These are phyloP conservation scores for Pyrrhoderma lamaoense DNA, from an alignment of 1,284 basidiomycete genomes.

Conservation along the genomic window DNA sequence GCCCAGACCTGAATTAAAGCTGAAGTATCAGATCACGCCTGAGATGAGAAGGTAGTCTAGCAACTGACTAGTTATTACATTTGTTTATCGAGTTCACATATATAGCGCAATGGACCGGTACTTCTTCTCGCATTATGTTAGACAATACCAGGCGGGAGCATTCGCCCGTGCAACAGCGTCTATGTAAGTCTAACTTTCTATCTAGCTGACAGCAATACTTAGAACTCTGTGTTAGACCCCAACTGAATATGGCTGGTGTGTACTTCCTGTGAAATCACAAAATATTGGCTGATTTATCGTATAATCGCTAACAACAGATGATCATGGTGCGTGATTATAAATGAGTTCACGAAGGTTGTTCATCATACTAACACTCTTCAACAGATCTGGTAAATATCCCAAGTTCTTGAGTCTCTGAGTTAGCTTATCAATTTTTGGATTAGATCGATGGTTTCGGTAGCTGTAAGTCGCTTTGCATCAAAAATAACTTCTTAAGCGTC, in stretches of 20 bases:
- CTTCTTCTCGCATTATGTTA: slow-evolving; percentile 88
- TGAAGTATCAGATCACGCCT: slow-evolving; percentile 54
- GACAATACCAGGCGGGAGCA: slow-evolving; percentile 79
- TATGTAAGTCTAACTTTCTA: slow-evolving; percentile 50
- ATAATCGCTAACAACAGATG: no score
- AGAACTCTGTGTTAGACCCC: slow-evolving; percentile 35
- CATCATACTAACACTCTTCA: slow-evolving; percentile 27
- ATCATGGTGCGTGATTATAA: slow-evolving; percentile 53
- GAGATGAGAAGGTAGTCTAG: slow-evolving; percentile 70
- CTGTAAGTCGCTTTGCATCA: slow-evolving; percentile 43
- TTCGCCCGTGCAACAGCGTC: slow-evolving; percentile 91
- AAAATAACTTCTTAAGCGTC: background rate
- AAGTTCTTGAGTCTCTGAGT: slow-evolving; percentile 29
- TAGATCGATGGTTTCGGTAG: slow-evolving; percentile 92
- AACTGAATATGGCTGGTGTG: slow-evolving; percentile 57
- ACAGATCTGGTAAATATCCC: slow-evolving; percentile 40
- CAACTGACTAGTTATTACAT: background rate
- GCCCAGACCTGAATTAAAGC: slow-evolving; percentile 57
- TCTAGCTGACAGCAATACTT: background rate
- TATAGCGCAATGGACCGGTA: slow-evolving; percentile 54
- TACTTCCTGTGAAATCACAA: no score
- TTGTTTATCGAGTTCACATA: background rate
- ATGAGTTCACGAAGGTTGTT: slow-evolving; percentile 8
- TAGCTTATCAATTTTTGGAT: background rate
- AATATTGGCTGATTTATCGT: no score